Evolutionary conservation across 2,329 filamentous ascomycete genomes (phyloP).

Genomic region (Curvularia spicifera): DNA sequence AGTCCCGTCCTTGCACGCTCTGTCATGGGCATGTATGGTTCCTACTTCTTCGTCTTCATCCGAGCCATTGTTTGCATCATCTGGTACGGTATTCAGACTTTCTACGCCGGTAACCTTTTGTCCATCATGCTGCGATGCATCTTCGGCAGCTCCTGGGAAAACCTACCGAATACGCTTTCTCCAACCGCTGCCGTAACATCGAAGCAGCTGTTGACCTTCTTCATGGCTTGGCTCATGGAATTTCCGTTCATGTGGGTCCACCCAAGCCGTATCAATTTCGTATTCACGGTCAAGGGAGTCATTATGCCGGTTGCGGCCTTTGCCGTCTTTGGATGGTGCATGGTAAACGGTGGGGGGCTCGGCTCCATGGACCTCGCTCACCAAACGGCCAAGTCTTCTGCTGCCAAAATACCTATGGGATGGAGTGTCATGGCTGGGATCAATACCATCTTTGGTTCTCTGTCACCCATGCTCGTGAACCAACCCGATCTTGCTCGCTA

Average conservation of each 20-base stretch:
- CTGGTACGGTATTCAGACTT: conserved; percentile 47
- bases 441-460: conserved; percentile 52
- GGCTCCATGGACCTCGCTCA: conserved; percentile 24
- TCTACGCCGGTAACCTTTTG: conserved; percentile 40
- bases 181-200: conserved; percentile 41
- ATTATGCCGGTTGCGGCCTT: conserved; percentile 45
- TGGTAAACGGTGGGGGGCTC: conserved; percentile 43
- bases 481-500: conserved; percentile 54
- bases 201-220: conserved; percentile 44
- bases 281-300: conserved; percentile 38
- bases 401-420: conserved; percentile 25
- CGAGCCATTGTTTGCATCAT: conserved; percentile 48
- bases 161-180: conserved; percentile 39
- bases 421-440: conserved; percentile 53
- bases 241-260: conserved; percentile 46
- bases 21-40: conserved; percentile 46
- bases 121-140: conserved; percentile 49
- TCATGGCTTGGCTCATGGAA: conserved; percentile 39
- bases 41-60: conserved; percentile 51
- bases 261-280: conserved; percentile 38
- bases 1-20: conserved; percentile 27
- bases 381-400: conserved; percentile 8
- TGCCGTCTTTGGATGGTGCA: conserved; percentile 48
- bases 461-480: conserved; percentile 52
- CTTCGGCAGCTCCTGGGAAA: conserved; percentile 49